phyloP scores from a whole-genome alignment of 2,329 filamentous ascomycete species.

The Verticillium nonalfalfae region DNA sequence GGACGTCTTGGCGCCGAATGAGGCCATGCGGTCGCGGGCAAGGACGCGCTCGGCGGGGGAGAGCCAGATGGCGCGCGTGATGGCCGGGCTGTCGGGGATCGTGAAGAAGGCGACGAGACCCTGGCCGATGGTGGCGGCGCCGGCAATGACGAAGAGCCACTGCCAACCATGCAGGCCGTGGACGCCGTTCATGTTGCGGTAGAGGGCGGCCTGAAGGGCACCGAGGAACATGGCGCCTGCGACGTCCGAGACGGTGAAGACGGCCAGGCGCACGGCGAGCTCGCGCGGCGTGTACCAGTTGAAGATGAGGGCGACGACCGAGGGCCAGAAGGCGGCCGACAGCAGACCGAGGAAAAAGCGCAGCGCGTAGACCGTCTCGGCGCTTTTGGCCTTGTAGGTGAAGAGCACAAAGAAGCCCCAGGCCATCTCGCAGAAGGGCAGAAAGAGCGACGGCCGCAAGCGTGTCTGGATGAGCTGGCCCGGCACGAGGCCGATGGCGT shows the following conservation, averaged over 20 bases:
- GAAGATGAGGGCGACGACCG: constrained; percentile 31
- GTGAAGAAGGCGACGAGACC: constrained; percentile 31
- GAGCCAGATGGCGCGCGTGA: constrained; percentile 21
- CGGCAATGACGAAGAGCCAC: constrained; percentile 40
- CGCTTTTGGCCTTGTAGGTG: constrained; percentile 20
- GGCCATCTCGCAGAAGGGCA: constrained; percentile 29
- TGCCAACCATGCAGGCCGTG: constrained; percentile 34
- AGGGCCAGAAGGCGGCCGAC: constrained; percentile 23
- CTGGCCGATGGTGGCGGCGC: constrained; percentile 32
- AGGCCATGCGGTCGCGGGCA: constrained; percentile 18
- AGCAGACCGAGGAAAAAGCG: constrained; percentile 28
- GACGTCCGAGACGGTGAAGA: constrained; percentile 35
- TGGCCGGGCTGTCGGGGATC: constrained; percentile 24
- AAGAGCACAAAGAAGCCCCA: constrained; percentile 18
- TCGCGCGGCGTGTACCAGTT: constrained; percentile 42
- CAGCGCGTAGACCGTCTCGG: constrained; percentile 23
- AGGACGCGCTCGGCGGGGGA: constrained; percentile 19
- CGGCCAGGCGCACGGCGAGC: constrained; percentile 29
- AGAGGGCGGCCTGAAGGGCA: constrained; percentile 34
- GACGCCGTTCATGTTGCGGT: constrained; percentile 31
- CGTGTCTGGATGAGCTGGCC: constrained; percentile 25
- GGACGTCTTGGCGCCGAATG: constrained; percentile 20
- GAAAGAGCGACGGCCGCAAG: constrained; percentile 28
- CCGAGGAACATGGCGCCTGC: constrained; percentile 37
- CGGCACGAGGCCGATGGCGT: neutral